Conservation (phyloP, 179 eudicot genomes). For the Spinacia oleracea region DNA sequence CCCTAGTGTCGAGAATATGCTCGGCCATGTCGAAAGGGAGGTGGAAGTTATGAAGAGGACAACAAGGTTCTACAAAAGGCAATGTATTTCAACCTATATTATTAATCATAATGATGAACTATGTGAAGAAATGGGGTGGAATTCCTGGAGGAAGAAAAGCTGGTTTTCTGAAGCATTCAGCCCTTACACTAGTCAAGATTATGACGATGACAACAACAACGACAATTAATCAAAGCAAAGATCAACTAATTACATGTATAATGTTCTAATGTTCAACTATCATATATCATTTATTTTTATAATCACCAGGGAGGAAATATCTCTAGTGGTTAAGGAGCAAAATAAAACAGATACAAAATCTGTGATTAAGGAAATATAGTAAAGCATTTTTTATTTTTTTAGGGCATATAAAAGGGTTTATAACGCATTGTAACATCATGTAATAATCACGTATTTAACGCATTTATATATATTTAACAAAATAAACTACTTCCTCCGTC, state of each 20-base stretch:
- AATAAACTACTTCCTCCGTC: too few relatives aligned
- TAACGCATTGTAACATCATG: neutral
- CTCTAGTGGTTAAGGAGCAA: slow-evolving; percentile 8
- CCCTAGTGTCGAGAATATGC: slow-evolving; percentile 69
- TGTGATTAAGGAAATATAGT: neutral
- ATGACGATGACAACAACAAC: slow-evolving; percentile 38
- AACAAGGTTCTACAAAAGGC: slow-evolving; percentile 81
- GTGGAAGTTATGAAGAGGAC: slow-evolving; percentile 77
- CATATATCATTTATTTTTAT: neutral
- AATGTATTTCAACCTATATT: slow-evolving; percentile 85
- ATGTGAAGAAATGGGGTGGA: slow-evolving; percentile 92
- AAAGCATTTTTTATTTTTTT: neutral
- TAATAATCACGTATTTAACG: neutral
- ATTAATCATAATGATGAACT: slow-evolving; percentile 81
- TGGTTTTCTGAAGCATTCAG: slow-evolving; percentile 81
- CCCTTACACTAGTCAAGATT: slow-evolving; percentile 86
- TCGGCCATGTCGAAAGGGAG: slow-evolving; percentile 53
- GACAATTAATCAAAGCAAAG: slow-evolving; percentile 1
- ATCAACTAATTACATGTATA: neutral
- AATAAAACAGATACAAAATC: slow-evolving; percentile 6
- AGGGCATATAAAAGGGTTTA: neutral
- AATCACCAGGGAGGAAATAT: neutral
- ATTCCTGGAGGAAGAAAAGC: slow-evolving; percentile 74
- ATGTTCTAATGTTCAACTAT: neutral
- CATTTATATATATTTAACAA: too few relatives aligned